Conservation (phyloP, 164 flowering plant genomes). For the Dillenia turbinata region DNA sequence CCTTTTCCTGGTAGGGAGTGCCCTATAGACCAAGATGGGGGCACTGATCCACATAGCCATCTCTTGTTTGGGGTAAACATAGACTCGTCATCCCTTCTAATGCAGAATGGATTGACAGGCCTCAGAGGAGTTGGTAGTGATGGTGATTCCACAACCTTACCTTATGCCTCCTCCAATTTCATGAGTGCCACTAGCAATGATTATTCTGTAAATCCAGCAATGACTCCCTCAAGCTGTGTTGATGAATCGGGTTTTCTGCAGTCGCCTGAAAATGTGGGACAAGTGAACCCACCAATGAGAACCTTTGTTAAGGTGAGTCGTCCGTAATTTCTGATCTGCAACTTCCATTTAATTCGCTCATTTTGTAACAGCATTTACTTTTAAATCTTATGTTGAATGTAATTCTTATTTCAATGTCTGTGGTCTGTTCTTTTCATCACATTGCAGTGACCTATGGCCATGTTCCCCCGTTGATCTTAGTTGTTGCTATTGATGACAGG, state of each 20-base stretch:
- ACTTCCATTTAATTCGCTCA: too few species aligned
- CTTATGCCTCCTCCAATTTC: constrained; percentile 53
- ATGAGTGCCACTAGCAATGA: constrained; percentile 48
- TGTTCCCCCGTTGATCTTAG: neutral
- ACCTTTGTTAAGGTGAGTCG: constrained; percentile 83
- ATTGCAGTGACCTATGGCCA: neutral
- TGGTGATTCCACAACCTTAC: constrained; percentile 48
- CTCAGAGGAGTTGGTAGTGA: constrained; percentile 54
- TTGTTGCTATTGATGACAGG: constrained; percentile 35
- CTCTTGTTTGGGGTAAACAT: constrained; percentile 82
- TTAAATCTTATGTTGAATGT: too few species aligned
- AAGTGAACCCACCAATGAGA: constrained; percentile 52
- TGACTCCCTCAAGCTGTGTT: constrained; percentile 66
- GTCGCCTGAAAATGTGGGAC: constrained; percentile 68
- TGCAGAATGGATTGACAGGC: constrained; percentile 66
- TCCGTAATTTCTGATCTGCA: too few species aligned
- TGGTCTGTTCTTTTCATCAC: neutral
- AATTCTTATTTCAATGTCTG: too few species aligned
- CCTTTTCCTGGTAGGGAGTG: constrained; percentile 89
- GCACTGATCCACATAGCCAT: constrained; percentile 61
- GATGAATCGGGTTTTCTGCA: constrained; percentile 83
- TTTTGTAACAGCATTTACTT: too few species aligned
- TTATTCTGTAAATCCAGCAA: constrained; percentile 50
- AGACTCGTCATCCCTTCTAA: constrained; percentile 64
- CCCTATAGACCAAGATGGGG: constrained; percentile 55